Base-by-base conservation (phyloP, 805 yeast genomes). In the Yarrowia bubula region DNA sequence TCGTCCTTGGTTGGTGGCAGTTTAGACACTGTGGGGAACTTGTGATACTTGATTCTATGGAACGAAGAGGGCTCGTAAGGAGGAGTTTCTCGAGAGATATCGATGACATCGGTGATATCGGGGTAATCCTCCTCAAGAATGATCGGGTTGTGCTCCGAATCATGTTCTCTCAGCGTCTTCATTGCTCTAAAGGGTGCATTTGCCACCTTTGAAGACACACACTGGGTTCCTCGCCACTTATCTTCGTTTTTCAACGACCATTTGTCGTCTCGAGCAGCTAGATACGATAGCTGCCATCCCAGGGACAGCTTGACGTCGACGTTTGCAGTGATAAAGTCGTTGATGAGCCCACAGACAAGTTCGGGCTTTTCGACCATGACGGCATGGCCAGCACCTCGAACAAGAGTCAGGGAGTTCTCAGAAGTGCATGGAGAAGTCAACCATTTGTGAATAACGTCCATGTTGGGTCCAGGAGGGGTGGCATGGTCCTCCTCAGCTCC, bases 231-330 rank as follows among this genome's bases (percentile, higher is more conserved):
- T 71, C 80, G 79, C 93, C 95, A 89, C 73, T 88, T 89, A 67
- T 78, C 80, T 71, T 87, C 89, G 71, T 88, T 89, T 74, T 88
- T 88, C 68, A 89, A 75, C 22, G 91, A 89, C 93, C 93, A 89
- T 74, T 89, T 88, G 62, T 83, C 80, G 2, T 89, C 89, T 70
- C 85, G 83, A 7, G 74, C 68, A 1, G 80, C 79, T 41, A 76
- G 53, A 15, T 84, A 79, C 67, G 83, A 80, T 62, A 88, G 78
- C 55, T 87, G 90, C 92, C 92, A 88, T 1, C 89, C 83, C 31
- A 88, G 84, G 18, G 86, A 83, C 39, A 89, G 79, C 69, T 86
- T 82, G 58, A 83, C 75, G 18, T 86, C 85, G 1, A 79, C 72
- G 31, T 79, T 74, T 61, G 70, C 76, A 65, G 81, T 83, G 14